A percentile compares a stretch with the other conserved stretches of the same genome.
phyloP scores from a whole-genome alignment of 148 eudicot genomes.

The Simmondsia chinensis region DNA sequence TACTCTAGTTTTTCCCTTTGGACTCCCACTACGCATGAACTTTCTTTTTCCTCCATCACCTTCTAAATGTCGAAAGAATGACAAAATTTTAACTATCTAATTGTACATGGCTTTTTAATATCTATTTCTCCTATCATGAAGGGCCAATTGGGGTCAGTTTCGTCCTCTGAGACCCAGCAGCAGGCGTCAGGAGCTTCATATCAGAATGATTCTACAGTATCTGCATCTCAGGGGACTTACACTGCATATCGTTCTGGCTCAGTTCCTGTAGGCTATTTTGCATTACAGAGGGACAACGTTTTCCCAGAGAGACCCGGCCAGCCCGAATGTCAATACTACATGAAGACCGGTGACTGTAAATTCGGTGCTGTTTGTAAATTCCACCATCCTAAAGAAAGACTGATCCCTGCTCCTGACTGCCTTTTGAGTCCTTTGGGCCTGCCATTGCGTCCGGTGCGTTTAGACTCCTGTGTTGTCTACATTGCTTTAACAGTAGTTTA shows the following conservation, averaged over 20 bases:
- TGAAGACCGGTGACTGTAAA: slow-evolving; percentile 99
- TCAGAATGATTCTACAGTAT: slow-evolving; percentile 42
- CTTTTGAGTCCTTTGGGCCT: slow-evolving; percentile 80
- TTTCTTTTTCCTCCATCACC: too few species aligned
- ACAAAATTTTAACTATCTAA: too few species aligned
- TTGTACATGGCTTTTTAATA: too few species aligned
- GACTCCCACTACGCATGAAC: too few species aligned
- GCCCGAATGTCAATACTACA: slow-evolving; percentile 91
- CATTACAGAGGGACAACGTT: slow-evolving; percentile 63
- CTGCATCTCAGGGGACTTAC: slow-evolving; percentile 44
- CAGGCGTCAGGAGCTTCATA: slow-evolving; percentile 48
- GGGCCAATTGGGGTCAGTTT: slow-evolving; percentile 75
- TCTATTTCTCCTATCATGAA: too few species aligned
- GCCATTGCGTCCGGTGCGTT: slow-evolving; percentile 85
- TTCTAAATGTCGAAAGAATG: too few species aligned
- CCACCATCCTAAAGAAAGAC: slow-evolving; percentile 89
- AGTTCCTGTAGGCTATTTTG: slow-evolving; percentile 52
- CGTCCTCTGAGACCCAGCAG: slow-evolving; percentile 57
- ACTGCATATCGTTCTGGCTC: slow-evolving; percentile 60
- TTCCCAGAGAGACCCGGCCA: slow-evolving; percentile 98
- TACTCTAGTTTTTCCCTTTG: too few species aligned
- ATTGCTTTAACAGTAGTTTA: too few species aligned
- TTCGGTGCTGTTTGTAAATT: slow-evolving; percentile 91
- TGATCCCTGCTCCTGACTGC: slow-evolving; percentile 78
- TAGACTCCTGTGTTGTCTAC: neutral